Conservation (phyloP, 345 rosid species). For the Populus simonii region DNA sequence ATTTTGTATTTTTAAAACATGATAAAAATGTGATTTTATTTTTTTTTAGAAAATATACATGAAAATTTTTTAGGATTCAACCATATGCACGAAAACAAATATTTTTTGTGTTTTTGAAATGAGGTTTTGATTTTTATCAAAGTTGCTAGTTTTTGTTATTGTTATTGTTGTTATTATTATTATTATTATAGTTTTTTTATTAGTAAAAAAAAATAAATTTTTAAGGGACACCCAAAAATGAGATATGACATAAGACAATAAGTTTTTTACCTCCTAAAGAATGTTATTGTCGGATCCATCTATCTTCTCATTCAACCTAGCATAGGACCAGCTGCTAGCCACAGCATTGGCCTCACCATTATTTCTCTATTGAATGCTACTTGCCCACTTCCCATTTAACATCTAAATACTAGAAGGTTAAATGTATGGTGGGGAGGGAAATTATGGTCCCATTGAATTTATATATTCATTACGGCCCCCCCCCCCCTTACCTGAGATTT, state of each 20-base stretch:
- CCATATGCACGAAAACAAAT: no score
- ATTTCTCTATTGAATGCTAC: conserved; percentile 25
- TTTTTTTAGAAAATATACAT: no score
- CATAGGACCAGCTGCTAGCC: conserved; percentile 32
- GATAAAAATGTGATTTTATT: no score
- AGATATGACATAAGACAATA: background rate
- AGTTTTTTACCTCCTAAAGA: conserved; percentile 6
- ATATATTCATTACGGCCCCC: background rate
- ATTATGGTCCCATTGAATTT: background rate
- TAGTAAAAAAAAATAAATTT: no score
- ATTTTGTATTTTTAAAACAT: no score
- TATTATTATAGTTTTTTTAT: no score
- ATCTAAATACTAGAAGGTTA: background rate
- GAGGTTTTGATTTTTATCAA: no score
- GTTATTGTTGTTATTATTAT: no score
- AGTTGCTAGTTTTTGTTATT: no score
- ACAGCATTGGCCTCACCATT: conserved; percentile 19
- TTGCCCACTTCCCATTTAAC: conserved; percentile 14
- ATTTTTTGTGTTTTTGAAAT: no score
- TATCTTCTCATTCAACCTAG: background rate
- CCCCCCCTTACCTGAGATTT: background rate
- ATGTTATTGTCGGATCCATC: background rate
- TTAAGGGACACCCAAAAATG: no score
- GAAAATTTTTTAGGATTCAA: no score
- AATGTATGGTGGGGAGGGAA: background rate